A percentile compares a stretch with the other conserved stretches of the same genome.
Conservation (phyloP, 2,329 filamentous ascomycete genomes). For the Amauroascus verrucosus region DNA sequence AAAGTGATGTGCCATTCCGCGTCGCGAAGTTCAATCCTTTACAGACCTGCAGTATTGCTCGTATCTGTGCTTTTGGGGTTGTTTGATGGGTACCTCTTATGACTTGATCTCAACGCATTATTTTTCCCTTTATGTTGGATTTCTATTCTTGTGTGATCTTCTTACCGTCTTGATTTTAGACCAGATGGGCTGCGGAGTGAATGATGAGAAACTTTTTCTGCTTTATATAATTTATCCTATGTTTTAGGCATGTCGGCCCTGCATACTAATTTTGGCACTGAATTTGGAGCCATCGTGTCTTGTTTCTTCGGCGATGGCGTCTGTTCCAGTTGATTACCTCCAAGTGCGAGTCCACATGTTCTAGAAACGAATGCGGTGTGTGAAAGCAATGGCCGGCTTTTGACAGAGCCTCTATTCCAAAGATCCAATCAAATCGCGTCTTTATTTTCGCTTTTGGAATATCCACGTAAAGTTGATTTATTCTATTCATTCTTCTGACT, state of each 20-base stretch:
- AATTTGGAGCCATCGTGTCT: background rate
- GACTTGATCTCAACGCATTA: background rate
- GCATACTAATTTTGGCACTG: background rate
- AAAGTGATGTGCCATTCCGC: background rate
- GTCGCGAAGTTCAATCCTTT: background rate
- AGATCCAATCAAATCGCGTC: background rate
- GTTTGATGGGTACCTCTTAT: background rate
- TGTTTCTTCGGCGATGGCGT: background rate
- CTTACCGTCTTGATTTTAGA: background rate
- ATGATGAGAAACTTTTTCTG: background rate
- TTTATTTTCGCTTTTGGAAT: too few relatives aligned
- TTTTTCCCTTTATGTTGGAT: background rate
- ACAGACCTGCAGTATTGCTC: background rate
- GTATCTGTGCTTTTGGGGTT: background rate
- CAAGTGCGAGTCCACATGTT: background rate
- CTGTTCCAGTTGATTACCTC: background rate
- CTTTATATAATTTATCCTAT: background rate
- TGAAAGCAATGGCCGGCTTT: background rate
- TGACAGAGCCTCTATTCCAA: too few relatives aligned
- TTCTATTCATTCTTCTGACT: slow-evolving; percentile 5
- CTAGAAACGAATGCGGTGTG: too few relatives aligned
- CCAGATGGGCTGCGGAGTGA: background rate
- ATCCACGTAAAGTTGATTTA: background rate
- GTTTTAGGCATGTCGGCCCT: background rate
- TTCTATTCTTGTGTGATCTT: background rate